Evolutionary conservation across 1,284 basidiomycete species (phyloP).

Genomic region (Ceratobasidium sp.): DNA sequence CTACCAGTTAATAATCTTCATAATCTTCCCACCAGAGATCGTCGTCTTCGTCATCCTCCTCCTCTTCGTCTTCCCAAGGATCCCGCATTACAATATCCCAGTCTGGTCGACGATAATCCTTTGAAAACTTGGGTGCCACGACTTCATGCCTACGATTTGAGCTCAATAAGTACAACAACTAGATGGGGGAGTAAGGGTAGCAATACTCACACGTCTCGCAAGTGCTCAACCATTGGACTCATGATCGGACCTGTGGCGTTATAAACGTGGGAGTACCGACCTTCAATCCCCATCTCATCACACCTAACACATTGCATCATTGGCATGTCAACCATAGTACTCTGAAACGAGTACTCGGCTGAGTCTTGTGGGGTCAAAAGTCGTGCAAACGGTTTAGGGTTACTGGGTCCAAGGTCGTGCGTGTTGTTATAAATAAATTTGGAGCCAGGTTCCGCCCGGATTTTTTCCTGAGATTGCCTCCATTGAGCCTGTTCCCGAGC

Average conservation of each 20-base stretch:
- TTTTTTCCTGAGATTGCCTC: too few species aligned
- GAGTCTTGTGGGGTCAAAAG: conserved; percentile 4
- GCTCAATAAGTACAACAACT: neutral
- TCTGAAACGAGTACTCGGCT: neutral
- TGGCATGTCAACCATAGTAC: neutral
- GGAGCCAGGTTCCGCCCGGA: too few species aligned
- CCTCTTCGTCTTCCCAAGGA: neutral
- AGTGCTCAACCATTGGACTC: conserved; percentile 6
- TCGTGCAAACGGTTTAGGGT: neutral
- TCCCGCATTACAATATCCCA: neutral
- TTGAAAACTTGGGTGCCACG: neutral
- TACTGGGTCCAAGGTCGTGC: too few species aligned
- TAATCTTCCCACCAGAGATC: neutral
- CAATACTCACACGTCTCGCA: conserved; percentile 28
- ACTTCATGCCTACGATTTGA: conserved; percentile 1
- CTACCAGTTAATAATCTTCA: neutral
- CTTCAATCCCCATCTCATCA: too few species aligned
- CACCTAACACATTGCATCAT: too few species aligned
- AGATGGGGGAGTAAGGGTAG: too few species aligned
- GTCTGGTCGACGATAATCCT: neutral
- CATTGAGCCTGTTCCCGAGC: neutral
- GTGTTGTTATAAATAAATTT: too few species aligned
- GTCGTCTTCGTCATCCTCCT: neutral
- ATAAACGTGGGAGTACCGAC: neutral
- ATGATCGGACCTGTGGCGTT: too few species aligned